Conservation (phyloP, 140 eudicot genomes). For the Oenanthe javanica region DNA sequence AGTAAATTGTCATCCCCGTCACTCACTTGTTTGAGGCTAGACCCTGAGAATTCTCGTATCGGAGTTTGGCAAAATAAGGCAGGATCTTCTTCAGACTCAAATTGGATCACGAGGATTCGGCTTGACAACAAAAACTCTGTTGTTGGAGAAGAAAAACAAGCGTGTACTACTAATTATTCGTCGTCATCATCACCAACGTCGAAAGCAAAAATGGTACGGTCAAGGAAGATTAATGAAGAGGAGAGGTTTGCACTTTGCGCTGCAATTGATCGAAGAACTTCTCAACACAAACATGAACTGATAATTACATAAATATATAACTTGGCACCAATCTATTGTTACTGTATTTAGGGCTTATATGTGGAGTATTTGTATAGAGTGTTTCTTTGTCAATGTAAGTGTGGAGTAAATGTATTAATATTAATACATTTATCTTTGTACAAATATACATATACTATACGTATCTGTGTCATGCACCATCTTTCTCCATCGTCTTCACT, state of each 20-base stretch:
- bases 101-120: conserved; percentile 84
- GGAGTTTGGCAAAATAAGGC: conserved; percentile 93
- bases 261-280: conserved; percentile 92
- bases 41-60: conserved; percentile 66
- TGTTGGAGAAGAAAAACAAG: neutral
- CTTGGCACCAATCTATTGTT: no score
- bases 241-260: conserved; percentile 49
- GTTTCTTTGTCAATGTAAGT: no score
- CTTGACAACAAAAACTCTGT: conserved; percentile 41
- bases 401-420: no score
- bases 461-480: no score
- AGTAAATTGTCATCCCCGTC: conserved; percentile 61
- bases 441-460: no score
- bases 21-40: conserved; percentile 79
- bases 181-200: neutral
- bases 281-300: conserved; percentile 21
- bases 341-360: no score
- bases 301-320: no score
- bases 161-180: neutral
- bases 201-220: conserved; percentile 4
- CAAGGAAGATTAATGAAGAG: conserved; percentile 37
- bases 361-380: no score
- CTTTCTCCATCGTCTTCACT: no score
- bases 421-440: no score
- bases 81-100: conserved; percentile 54